Base-by-base conservation (phyloP, 2,329 filamentous ascomycete genomes). In the Knufia petricola region DNA sequence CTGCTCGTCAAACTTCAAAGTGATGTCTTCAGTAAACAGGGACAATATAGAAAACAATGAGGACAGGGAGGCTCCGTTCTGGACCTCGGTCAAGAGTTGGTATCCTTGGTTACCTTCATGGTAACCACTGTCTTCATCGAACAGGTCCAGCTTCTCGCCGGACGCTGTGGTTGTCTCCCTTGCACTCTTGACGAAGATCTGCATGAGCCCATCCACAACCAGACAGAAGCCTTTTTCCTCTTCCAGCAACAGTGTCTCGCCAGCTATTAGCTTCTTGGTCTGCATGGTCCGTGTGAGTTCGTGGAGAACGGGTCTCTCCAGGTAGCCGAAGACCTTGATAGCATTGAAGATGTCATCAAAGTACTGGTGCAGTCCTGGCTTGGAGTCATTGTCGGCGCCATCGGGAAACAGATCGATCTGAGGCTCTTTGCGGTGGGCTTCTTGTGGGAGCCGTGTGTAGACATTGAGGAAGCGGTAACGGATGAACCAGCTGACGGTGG, bases 201-300 rank as follows among this genome's bases (percentile, higher is more conserved):
- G 88, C 1, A 98, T 89, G 23, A 95, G 68, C 1, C 92, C 92
- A 66, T 98, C 92, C 2, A 98, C 94, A 3, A 98, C 92, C 50
- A 98, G 76, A 63, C 92, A 98, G 61, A 98, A 98, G 0, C 92
- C 92, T 60, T 98, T 95, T 61, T 98, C 92, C 63, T 98, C 92
- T 66, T 98, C 92, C 26, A 98, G 72, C 56, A 95, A 81, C 58
- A 98, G 74, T 0, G 92, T 98, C 67, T 98, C 92, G 24, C 92
- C 92, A 3, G 92, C 90, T 60, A 96, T 94, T 43, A 98, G 75
- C 67, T 95, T 95, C 59, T 87, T 77, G 17, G 94, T 98, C 70
- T 98, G 92, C 92, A 98, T 98, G 51, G 89, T 95, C 51, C 92
- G 77, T 0, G 92, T 98, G 59, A 98, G 77, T 67, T 98, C 92